Percentiles rank a stretch among this genome's conserved stretches.
Evolutionary conservation across 2,329 filamentous ascomycete genomes (phyloP).

Genomic region (Lecanoromycetidae sp.): DNA sequence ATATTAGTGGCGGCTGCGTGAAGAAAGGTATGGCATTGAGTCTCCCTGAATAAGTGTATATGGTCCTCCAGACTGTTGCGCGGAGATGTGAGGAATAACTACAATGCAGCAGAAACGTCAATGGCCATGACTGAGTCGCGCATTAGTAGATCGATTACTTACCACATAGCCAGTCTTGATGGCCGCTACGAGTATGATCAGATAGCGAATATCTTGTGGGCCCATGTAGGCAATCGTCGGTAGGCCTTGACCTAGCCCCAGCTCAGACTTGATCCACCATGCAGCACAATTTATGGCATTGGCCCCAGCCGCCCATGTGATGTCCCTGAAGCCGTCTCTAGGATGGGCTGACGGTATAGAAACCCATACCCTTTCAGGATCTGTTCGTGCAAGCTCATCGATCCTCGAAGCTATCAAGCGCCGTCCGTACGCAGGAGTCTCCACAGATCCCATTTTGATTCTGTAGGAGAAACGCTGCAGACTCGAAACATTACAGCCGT

Average conservation of each 20-base stretch:
- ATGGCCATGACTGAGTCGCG: too few relatives aligned
- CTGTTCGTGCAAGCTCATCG: neutral
- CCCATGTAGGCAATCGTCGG: slow-evolving; percentile 32
- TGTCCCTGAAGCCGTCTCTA: neutral
- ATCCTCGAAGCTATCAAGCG: neutral
- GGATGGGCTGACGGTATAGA: neutral
- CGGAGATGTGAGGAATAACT: slow-evolving; percentile 6
- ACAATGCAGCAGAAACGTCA: too few relatives aligned
- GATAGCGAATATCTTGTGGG: slow-evolving; percentile 14
- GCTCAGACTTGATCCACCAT: slow-evolving; percentile 26
- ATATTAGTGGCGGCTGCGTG: slow-evolving; percentile 18
- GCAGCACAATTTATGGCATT: slow-evolving; percentile 29
- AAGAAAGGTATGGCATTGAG: neutral
- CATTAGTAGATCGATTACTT: too few relatives aligned
- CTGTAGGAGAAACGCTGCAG: too few relatives aligned
- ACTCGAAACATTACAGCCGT: too few relatives aligned
- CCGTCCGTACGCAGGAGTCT: too few relatives aligned
- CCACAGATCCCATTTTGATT: too few relatives aligned
- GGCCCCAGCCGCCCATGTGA: slow-evolving; percentile 22
- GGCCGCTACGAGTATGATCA: neutral
- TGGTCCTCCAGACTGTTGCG: slow-evolving; percentile 1
- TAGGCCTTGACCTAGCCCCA: slow-evolving; percentile 20
- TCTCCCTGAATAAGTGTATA: slow-evolving; percentile 1
- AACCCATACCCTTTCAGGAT: neutral
- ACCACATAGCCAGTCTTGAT: neutral